Evolutionary conservation across 1,284 basidiomycete species (phyloP), one percentile per base, ranked within the genome.

Genomic region (Irpex sp.): DNA sequence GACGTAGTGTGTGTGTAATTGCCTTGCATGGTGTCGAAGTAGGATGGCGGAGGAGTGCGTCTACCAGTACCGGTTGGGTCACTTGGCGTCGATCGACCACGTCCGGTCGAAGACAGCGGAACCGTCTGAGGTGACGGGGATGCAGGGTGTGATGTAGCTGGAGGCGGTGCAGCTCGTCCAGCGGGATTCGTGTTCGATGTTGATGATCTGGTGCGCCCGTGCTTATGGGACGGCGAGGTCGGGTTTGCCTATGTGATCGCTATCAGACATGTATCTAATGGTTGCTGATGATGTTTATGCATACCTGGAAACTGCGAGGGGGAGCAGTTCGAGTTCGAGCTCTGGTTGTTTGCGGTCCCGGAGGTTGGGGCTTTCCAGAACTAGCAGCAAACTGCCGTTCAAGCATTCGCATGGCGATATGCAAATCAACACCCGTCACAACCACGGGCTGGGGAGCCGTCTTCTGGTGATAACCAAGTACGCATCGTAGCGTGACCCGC

Each of bases 401-500:
- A 5, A 65, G 53, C 37, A 65, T 49, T n/a, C 60, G 21, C 53
- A 65, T 59, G 49, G 63, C 60, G n/a, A 26, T 19, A 43, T 61
- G 57, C 51, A 65, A 33, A 31, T 61, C 61, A 31, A 43, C 19
- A 13, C 54, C 53, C 4, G 63, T 65, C 11, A 59, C 63, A 37
- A 65, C 60, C 17, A 65, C 63, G 1, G 63, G 61, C 49, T 65
- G 57, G n/a, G 63, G 63, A 37, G 63, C 57, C 15, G 36, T 39
- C 39, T 61, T 64, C 60, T 61, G 57, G 35, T 62, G 61, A 33
- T 64, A 64, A 19, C 57, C 51, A 19, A 49, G 46, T 7, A 65
- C 60, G 36, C 63, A 65, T 4, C 63, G 60, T 26, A 65, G 60
- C n/a, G 63, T 65, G 57, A 65, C 61, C 33, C 63, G 57, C 63